Evolutionary conservation across 1,284 basidiomycete species (phyloP).

Genomic region (Ceratobasidium papillatum): DNA sequence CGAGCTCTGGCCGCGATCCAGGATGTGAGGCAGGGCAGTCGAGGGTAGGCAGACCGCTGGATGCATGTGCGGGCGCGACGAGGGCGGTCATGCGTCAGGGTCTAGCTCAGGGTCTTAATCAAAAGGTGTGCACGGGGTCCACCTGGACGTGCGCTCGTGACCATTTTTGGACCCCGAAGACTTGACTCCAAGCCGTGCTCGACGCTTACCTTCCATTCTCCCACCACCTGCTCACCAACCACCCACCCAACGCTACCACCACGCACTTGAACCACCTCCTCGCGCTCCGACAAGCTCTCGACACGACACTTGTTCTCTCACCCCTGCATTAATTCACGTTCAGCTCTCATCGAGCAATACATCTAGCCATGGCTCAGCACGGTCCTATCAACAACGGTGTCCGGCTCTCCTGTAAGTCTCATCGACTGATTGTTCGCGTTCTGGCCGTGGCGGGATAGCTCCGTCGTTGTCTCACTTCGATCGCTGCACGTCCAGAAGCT

Average conservation of each 20-base stretch:
- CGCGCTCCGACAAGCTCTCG: conserved; percentile 5
- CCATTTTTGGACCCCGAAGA: conserved; percentile 18
- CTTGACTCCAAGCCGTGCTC: conserved; percentile 29
- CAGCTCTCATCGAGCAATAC: conserved; percentile 30
- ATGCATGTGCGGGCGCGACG: not conserved
- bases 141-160: conserved; percentile 17
- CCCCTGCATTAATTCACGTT: not conserved
- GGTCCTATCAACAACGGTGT: conserved; percentile 85
- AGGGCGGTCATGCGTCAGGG: not conserved
- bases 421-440: conserved; percentile 40
- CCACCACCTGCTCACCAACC: conserved; percentile 14
- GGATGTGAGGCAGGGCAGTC: not conserved
- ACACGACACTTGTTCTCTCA: conserved; percentile 16
- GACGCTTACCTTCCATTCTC: conserved; percentile 16
- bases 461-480: not conserved
- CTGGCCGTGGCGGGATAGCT: not conserved
- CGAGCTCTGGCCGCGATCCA: conserved; percentile 1
- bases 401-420: conserved; percentile 83
- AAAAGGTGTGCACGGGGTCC: conserved; percentile 6
- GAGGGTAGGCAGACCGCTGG: not conserved
- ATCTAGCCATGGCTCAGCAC: conserved; percentile 69
- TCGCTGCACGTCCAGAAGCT: conserved; percentile 32
- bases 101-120: not conserved
- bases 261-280: not conserved
- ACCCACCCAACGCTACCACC: conserved; percentile 8